Conservation (phyloP, 768 basidiomycete genomes). For the Podaxis carcinomalis region DNA sequence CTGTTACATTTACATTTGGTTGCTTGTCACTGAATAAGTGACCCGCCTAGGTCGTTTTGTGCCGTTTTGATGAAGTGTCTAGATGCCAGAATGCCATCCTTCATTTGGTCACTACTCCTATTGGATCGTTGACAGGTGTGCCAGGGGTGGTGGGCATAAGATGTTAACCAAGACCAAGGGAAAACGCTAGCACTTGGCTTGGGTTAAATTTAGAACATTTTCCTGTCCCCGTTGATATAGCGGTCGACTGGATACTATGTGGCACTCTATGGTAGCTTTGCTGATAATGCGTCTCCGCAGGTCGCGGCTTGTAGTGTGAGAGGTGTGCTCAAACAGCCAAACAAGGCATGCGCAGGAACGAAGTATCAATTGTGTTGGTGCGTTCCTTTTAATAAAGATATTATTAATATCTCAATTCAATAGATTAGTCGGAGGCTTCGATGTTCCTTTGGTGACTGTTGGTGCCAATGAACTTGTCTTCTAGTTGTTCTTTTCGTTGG, state of each 20-base stretch:
- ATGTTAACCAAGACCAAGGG: not conserved
- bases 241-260: not conserved
- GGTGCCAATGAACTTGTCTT: not conserved
- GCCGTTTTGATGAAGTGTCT: not conserved
- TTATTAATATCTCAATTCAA: not conserved
- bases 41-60: not conserved
- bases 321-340: not conserved
- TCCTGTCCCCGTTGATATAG: not conserved
- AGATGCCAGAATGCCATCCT: not conserved
- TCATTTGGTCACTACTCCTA: not conserved
- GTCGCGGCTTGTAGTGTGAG: not conserved
- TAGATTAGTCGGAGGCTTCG: not conserved
- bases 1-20: not conserved
- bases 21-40: not conserved
- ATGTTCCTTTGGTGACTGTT: not conserved
- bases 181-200: not conserved
- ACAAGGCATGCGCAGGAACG: not conserved
- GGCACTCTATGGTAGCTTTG: not conserved
- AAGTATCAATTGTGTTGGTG: not conserved
- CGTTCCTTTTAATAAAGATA: not conserved
- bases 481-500: not conserved
- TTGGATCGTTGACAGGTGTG: not conserved
- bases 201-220: not conserved
- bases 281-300: not conserved
- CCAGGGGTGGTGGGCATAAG: not conserved